Percentiles rank a stretch among this genome's conserved stretches.
phyloP scores from a whole-genome alignment of 306 rosid genomes.

The Cucumis sativus region Cucumber_9930_V3 NC_026659.2:24021001-24021500 shows the following conservation, averaged over 20 bases:
- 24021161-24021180: neutral
- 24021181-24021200: neutral
- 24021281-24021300: neutral
- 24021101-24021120: constrained; percentile 32
- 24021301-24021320: neutral
- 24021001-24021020: constrained; percentile 82
- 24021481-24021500: neutral
- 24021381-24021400: neutral
- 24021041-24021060: constrained; percentile 28
- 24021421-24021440: neutral
- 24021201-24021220: neutral
- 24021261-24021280: neutral
- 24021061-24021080: constrained; percentile 33
- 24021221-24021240: neutral
- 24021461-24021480: neutral
- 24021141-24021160: constrained; percentile 6
- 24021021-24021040: constrained; percentile 74
- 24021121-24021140: constrained; percentile 23
- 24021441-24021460: neutral
- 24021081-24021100: constrained; percentile 59
- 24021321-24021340: neutral
- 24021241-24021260: neutral
- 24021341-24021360: neutral
- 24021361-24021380: neutral
- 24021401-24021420: neutral